These are phyloP conservation scores for Lanmaoa pseudosensibilis DNA, from an alignment of 768 basidiomycete species.

Conservation along the genomic window DNA sequence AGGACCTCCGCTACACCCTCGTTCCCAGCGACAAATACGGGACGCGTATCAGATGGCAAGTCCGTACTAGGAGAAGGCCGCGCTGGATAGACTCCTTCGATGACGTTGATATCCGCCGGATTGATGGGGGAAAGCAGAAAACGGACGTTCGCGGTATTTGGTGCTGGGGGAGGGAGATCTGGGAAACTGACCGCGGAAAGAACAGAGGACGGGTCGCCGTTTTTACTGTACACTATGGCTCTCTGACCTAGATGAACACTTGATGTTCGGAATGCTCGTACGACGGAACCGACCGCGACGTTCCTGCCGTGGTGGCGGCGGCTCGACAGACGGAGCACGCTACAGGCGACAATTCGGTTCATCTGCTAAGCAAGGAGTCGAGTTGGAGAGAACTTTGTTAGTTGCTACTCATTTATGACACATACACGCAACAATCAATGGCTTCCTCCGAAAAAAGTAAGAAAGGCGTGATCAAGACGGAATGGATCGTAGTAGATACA, in stretches of 20 bases:
- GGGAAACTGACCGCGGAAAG: constrained; percentile 54
- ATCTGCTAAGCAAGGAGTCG: not conserved
- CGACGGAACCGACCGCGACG: not conserved
- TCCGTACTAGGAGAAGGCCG: constrained; percentile 47
- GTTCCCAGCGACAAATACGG: constrained; percentile 68
- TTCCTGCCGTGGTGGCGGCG: not conserved
- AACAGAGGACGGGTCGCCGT: constrained; percentile 64
- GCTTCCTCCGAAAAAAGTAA: not conserved
- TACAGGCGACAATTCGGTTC: not conserved
- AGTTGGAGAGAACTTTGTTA: not conserved
- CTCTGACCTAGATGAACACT: constrained; percentile 42
- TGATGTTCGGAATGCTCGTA: constrained; percentile 34
- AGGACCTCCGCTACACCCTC: constrained; percentile 72
- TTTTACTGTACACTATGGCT: constrained; percentile 61
- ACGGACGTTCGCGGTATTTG: constrained; percentile 61
- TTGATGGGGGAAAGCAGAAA: constrained; percentile 76
- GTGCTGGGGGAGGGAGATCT: constrained; percentile 49
- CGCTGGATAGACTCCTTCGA: constrained; percentile 80
- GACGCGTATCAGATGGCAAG: constrained; percentile 34
- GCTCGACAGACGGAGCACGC: not conserved
- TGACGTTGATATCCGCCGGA: constrained; percentile 78
- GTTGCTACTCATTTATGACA: not conserved
- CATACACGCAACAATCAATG: not conserved
- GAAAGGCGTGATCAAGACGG: not conserved
- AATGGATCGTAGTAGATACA: constrained; percentile 16